Conservation (phyloP, 208 protist genomes). For the Herpetomonas samuelpessoai region DNA sequence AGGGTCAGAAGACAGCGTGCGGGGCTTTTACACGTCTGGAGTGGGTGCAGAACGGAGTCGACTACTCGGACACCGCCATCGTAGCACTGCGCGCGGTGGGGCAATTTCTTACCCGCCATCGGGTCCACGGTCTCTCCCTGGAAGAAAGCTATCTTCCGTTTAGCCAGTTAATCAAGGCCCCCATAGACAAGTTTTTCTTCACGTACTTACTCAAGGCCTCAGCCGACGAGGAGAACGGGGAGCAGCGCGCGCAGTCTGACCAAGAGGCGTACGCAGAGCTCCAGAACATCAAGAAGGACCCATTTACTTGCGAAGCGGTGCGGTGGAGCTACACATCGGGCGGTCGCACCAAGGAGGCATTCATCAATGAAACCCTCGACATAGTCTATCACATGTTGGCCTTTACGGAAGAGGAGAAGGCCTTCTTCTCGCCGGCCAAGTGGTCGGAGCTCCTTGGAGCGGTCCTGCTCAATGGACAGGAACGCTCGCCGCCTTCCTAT, state of each 20-base stretch:
- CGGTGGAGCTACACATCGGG: conserved; percentile 9
- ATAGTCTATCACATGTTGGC: conserved; percentile 34
- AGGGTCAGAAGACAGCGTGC: conserved; percentile 28
- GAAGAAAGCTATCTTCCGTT: conserved; percentile 35
- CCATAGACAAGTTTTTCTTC: conserved; percentile 53
- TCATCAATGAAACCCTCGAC: conserved; percentile 20
- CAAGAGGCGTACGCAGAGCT: conserved; percentile 8
- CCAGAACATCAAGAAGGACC: conserved; percentile 19
- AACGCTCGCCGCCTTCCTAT: conserved; percentile 53
- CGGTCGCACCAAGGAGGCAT: conserved; percentile 24
- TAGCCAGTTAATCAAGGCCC: conserved; percentile 47
- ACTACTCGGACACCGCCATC: conserved; percentile 72
- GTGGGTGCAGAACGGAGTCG: conserved; percentile 60
- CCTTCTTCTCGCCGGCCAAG: conserved; percentile 20
- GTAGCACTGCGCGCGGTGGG: conserved; percentile 52
- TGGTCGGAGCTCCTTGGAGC: conserved; percentile 68
- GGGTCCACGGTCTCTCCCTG: conserved; percentile 23
- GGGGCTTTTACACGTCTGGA: conserved; percentile 30
- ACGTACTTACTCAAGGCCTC: conserved; percentile 41
- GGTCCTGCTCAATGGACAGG: conserved; percentile 79
- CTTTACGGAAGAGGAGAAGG: conserved; percentile 29
- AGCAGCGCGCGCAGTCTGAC: background rate
- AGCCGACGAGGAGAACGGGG: conserved; percentile 8
- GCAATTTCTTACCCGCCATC: conserved; percentile 32
- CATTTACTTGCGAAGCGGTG: conserved; percentile 14